phyloP scores from a whole-genome alignment of 805 yeast species.

The Tetrapisispora iriomotensis region DNA sequence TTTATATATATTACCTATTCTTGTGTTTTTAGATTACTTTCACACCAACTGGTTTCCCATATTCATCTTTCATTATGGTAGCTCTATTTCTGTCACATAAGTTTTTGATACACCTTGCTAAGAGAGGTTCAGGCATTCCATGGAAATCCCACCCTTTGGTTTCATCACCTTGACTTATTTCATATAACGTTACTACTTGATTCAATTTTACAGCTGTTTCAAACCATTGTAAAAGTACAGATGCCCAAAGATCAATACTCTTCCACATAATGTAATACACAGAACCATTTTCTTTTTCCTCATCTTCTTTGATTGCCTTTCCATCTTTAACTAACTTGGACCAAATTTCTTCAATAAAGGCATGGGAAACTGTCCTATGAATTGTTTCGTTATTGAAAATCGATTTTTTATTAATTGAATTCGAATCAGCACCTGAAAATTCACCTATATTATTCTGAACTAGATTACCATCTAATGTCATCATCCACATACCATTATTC shows the following conservation, averaged over 20 bases:
- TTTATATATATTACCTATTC: neutral
- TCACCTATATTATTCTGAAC: neutral
- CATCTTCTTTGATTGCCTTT: constrained; percentile 41
- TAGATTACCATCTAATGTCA: constrained; percentile 29
- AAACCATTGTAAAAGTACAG: constrained; percentile 54
- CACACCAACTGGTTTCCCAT: constrained; percentile 63
- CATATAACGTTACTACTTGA: constrained; percentile 72
- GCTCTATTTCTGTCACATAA: constrained; percentile 65
- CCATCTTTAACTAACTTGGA: constrained; percentile 44
- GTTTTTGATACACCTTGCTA: constrained; percentile 45
- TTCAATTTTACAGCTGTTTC: constrained; percentile 72
- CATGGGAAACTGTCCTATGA: constrained; percentile 43
- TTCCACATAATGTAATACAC: constrained; percentile 50
- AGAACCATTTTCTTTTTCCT: constrained; percentile 27
- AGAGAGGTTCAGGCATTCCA: constrained; percentile 47
- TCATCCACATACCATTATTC: constrained; percentile 43
- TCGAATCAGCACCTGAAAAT: neutral
- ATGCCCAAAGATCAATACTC: constrained; percentile 58
- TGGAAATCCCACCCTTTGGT: constrained; percentile 48
- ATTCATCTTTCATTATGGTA: constrained; percentile 57
- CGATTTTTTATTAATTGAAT: constrained; percentile 8
- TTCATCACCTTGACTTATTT: constrained; percentile 57
- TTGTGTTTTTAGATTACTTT: constrained; percentile 42
- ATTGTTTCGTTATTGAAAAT: constrained; percentile 46
- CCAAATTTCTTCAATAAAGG: constrained; percentile 48